These are phyloP conservation scores for Microsporum audouinii DNA, from an alignment of 2,329 filamentous ascomycete species.

Conservation along the genomic window DNA sequence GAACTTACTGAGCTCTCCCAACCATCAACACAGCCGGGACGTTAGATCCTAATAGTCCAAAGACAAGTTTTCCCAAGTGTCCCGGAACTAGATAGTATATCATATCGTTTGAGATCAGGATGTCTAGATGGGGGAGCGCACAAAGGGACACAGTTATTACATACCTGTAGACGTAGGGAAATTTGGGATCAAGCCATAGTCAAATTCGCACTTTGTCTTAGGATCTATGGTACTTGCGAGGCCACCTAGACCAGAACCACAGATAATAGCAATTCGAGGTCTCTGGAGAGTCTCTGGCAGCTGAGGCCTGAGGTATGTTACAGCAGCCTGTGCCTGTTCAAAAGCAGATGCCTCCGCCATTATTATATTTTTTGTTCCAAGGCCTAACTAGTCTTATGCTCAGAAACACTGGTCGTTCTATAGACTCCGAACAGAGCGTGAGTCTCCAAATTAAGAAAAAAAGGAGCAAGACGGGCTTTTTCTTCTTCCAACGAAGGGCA, in stretches of 20 bases:
- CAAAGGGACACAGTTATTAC: constrained; percentile 12
- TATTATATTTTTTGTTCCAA: not conserved
- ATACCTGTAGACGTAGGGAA: constrained; percentile 51
- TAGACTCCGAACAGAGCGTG: not conserved
- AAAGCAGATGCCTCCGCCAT: constrained; percentile 11
- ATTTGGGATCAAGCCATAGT: constrained; percentile 49
- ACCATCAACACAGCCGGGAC: constrained; percentile 52
- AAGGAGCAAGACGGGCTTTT: not conserved
- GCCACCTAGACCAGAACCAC: constrained; percentile 53
- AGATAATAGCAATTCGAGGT: constrained; percentile 52
- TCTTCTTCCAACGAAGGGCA: not conserved
- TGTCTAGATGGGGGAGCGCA: not conserved
- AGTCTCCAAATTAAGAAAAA: not conserved
- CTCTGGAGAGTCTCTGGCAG: constrained; percentile 41
- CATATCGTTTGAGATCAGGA: not conserved
- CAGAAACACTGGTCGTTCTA: not conserved
- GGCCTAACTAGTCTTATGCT: not conserved
- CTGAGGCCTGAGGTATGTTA: constrained; percentile 37
- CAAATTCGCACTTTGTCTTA: constrained; percentile 38
- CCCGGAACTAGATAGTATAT: constrained; percentile 36
- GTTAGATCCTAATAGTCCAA: constrained; percentile 46
- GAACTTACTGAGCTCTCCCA: constrained; percentile 52
- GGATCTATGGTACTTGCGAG: constrained; percentile 39
- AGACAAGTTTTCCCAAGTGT: constrained; percentile 55
- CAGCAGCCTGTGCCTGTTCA: constrained; percentile 36